phyloP scores from a whole-genome alignment of 768 basidiomycete genomes.

The Mrakia frigida region DNA sequence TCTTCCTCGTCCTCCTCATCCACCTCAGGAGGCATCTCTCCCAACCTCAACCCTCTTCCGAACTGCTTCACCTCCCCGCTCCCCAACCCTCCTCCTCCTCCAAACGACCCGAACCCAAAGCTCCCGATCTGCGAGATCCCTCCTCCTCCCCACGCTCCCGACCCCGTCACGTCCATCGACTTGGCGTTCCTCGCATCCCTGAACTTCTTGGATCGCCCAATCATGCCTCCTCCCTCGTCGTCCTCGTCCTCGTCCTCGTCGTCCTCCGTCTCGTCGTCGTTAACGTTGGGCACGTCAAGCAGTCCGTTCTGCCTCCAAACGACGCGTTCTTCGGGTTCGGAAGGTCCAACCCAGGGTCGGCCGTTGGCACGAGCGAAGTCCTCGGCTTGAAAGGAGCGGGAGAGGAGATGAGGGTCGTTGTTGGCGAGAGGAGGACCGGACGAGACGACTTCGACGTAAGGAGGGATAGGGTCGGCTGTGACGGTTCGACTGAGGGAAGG shows the following conservation, averaged over 20 bases:
- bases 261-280: not conserved
- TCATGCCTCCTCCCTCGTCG: conserved; percentile 9
- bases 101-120: conserved; percentile 19
- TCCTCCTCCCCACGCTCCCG: not conserved
- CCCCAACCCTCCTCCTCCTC: not conserved
- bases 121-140: conserved; percentile 22
- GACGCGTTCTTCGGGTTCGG: not conserved
- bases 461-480: conserved; percentile 18
- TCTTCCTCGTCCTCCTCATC: not conserved
- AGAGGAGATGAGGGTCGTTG: not conserved
- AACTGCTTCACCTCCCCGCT: conserved; percentile 15
- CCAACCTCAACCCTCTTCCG: conserved; percentile 15
- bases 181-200: conserved; percentile 12
- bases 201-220: conserved; percentile 1
- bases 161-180: not conserved
- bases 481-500: conserved; percentile 12
- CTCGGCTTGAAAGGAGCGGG: conserved; percentile 1
- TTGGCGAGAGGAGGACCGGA: not conserved
- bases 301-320: not conserved
- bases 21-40: not conserved
- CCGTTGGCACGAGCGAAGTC: not conserved
- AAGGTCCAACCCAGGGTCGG: not conserved
- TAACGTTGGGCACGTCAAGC: not conserved
- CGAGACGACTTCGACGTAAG: not conserved
- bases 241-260: conserved; percentile 13